A percentile compares a stretch with the other conserved stretches of the same genome.
phyloP scores from a whole-genome alignment of 2,329 filamentous ascomycete genomes.

The Aureobasidium zeae region DNA sequence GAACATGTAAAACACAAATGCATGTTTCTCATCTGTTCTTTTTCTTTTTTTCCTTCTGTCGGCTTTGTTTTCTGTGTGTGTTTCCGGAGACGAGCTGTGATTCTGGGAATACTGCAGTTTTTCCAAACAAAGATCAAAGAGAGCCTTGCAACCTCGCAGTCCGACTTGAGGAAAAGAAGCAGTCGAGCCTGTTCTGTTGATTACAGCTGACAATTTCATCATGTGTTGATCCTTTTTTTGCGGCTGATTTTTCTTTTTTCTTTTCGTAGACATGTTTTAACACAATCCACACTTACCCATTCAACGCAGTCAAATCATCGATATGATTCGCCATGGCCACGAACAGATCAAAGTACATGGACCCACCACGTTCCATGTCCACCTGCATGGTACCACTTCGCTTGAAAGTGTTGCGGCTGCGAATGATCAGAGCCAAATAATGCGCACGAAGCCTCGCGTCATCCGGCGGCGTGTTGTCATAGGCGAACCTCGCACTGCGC shows the following conservation, averaged over 20 bases:
- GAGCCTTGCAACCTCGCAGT: no score
- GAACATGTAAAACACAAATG: background rate
- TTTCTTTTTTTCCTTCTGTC: background rate
- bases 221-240: no score
- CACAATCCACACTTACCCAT: slow-evolving; percentile 62
- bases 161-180: no score
- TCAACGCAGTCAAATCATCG: slow-evolving; percentile 69
- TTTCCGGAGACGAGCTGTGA: no score
- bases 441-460: slow-evolving; percentile 90
- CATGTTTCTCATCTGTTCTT: background rate
- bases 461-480: slow-evolving; percentile 86
- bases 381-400: slow-evolving; percentile 96
- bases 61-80: no score
- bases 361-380: slow-evolving; percentile 92
- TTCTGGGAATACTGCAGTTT: no score
- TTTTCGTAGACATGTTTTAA: background rate
- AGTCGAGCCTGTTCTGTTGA: no score
- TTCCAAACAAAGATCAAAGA: no score
- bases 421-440: slow-evolving; percentile 94
- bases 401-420: slow-evolving; percentile 96
- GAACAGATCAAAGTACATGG: slow-evolving; percentile 97
- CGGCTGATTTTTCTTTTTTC: background rate
- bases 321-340: slow-evolving; percentile 98
- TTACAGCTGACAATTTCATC: no score
- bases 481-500: slow-evolving; percentile 86